Evolutionary conservation across 129 eudicot genomes (phyloP), one percentile per base, ranked within the genome.

Genomic region (Scalesia atractyloides): DNA sequence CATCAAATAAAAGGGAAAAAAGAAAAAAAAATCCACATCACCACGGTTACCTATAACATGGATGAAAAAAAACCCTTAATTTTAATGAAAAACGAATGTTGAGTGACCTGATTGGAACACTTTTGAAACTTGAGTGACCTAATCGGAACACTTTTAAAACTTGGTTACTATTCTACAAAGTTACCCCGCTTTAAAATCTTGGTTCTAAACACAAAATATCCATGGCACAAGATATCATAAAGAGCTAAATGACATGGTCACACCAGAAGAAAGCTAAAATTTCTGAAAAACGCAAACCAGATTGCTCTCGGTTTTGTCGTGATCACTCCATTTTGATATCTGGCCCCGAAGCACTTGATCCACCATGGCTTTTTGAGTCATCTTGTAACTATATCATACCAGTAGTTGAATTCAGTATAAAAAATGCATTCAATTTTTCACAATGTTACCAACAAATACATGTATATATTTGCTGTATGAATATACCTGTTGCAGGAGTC

Each of bases 401-500:
- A 58, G 39, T 15, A 11, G 12, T 7, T 12, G 16, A 58, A 58
- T 58, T 58, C 64, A 58, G 39, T 5, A 58, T 22, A 58, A 17
- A 24, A 20, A 39, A 41, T 41, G 9, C 46, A 41, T 41, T 30
- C 34, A 41, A 11, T 50, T 18, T 15, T 52, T 52, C 59, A 17
- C 17, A 52, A 11, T 58, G 24, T 24, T 7, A n/a, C n/a, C n/a
- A 58, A 58, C 3, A 58, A 22, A 19, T 58, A 12, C 37, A 20
- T 58, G 16, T 58, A 58, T 12, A 10, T 19, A 33, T 54, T 54
- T 54, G 34, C 19, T 58, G 19, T 14, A 44, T 14, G 8, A 20
- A 74, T 86, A 74, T 86, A 91, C 97, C 96, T 86, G 87, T 64
- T 72, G 79, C 70, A 88, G 84, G 79, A 91, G 83, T 78, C 75